Conservation (phyloP, 805 yeast species). For the Kuraishia borneana region DNA sequence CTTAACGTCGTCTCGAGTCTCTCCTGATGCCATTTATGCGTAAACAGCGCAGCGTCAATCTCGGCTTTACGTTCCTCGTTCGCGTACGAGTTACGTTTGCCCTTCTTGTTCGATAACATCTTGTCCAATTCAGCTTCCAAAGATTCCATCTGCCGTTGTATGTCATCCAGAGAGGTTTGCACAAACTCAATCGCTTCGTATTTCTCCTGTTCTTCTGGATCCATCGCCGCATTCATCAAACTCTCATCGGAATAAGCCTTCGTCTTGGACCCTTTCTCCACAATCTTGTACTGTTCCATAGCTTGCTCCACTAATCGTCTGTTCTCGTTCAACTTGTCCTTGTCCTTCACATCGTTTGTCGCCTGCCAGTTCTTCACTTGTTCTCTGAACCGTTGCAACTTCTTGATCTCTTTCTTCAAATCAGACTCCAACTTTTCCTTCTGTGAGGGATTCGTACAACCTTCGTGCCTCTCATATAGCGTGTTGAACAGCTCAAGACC, state of each 20-base stretch:
- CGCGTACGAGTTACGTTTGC: slow-evolving; percentile 29
- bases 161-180: slow-evolving; percentile 61
- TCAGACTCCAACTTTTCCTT: slow-evolving; percentile 47
- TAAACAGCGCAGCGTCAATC: slow-evolving; percentile 53
- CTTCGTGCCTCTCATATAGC: slow-evolving; percentile 41
- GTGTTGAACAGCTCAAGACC: slow-evolving; percentile 46
- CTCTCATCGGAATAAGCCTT: slow-evolving; percentile 51
- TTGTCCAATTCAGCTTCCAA: slow-evolving; percentile 62
- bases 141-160: slow-evolving; percentile 68
- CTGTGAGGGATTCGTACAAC: slow-evolving; percentile 36
- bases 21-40: slow-evolving; percentile 70
- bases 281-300: slow-evolving; percentile 51
- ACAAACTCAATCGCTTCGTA: slow-evolving; percentile 65
- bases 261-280: slow-evolving; percentile 44
- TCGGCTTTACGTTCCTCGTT: slow-evolving; percentile 44
- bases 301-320: slow-evolving; percentile 28
- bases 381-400: slow-evolving; percentile 46
- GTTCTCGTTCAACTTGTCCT: slow-evolving; percentile 34
- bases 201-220: slow-evolving; percentile 66
- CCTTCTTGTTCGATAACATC: slow-evolving; percentile 33
- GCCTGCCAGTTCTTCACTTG: slow-evolving; percentile 51
- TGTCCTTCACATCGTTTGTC: slow-evolving; percentile 38
- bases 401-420: slow-evolving; percentile 49
- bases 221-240: slow-evolving; percentile 24
- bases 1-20: slow-evolving; percentile 70